Evolutionary conservation across 2,329 filamentous ascomycete genomes (phyloP), one percentile per base, ranked within the genome.

Genomic region (Plenodomus biglobosus): DNA sequence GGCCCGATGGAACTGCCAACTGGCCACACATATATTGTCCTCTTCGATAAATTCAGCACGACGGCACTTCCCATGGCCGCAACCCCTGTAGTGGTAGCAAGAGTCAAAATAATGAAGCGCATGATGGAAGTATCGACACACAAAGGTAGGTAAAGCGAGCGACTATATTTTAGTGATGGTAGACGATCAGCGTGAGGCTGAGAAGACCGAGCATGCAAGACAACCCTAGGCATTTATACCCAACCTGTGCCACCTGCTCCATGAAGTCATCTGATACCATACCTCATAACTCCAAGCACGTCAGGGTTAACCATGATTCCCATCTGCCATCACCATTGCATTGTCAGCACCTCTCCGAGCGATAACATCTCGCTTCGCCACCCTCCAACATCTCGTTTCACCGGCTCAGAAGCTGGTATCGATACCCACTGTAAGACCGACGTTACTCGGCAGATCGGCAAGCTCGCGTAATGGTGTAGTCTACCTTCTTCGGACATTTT

Each of bases 11-110:
- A 38, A 34, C 50, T 46, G 3, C 57, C 61, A 27, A 65, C 61
- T 3, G 61, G 62, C 61, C 61, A 65, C 10, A 63, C 40, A 38
- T 66, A 65, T 35, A 66, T 48, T 8, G 53, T 42, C 3, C 42
- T 40, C n/a, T 44, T 40, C 13, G 55, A 61, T 15, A 57, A 58
- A 47, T 65, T 67, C 19, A 55, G 38, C 4, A 68, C 56, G n/a
- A 64, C 41, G 10, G 64, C 62, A 41, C 56, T 57, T 8, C 64
- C 62, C 5, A 53, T 43, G n/a, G 64, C 64, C 17, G 52, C 40
- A 16, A 55, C 62, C n/a, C 51, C 35, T 8, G 46, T 49, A n/a
- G 64, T 37, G 11, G 56, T 52, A 19, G 56, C 10, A 36, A 61
- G 16, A 10, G 40, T n/a, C 16, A 38, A 30, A 17, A 62, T 19